These are phyloP conservation scores for Sclerotinia glacialis DNA, from an alignment of 2,329 filamentous ascomycete species.

Conservation along the genomic window DNA sequence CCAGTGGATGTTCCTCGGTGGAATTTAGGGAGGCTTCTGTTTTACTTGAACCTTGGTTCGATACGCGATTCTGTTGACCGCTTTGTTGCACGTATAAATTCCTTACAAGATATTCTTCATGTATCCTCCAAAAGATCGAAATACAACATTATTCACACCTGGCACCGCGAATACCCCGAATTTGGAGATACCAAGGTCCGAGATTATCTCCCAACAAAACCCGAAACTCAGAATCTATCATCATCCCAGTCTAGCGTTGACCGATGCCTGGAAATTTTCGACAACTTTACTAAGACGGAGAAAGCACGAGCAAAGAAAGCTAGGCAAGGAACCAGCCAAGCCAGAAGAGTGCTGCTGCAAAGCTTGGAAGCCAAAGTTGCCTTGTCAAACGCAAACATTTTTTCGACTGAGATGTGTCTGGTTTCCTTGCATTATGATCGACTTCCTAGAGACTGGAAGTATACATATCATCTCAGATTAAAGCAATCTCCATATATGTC, in stretches of 20 bases:
- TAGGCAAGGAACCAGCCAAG: background rate
- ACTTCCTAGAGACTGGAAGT: constrained; percentile 12
- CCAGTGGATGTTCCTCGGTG: constrained; percentile 24
- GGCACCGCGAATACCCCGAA: background rate
- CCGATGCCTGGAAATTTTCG: background rate
- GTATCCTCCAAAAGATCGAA: background rate
- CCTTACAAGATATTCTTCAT: background rate
- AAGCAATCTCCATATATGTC: constrained; percentile 10
- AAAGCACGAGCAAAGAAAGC: constrained; percentile 9
- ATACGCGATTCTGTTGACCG: constrained; percentile 24
- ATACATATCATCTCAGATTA: constrained; percentile 13
- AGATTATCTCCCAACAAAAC: constrained; percentile 13
- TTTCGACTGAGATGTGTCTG: background rate
- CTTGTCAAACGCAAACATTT: background rate
- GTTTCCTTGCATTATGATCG: constrained; percentile 14
- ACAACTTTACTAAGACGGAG: constrained; percentile 13
- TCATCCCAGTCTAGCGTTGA: background rate
- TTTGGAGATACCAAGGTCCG: background rate
- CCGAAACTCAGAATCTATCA: background rate
- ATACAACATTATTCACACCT: background rate
- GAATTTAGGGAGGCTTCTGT: constrained; percentile 27
- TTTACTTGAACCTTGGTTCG: constrained; percentile 27
- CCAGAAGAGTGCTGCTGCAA: constrained; percentile 20
- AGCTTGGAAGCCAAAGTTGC: constrained; percentile 12
- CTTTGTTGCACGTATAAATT: constrained; percentile 1